Percentiles rank a stretch among this genome's conserved stretches.
Evolutionary conservation across 352 stramenopile species (phyloP).

Genomic region (Saprolegnia diclina): DNA sequence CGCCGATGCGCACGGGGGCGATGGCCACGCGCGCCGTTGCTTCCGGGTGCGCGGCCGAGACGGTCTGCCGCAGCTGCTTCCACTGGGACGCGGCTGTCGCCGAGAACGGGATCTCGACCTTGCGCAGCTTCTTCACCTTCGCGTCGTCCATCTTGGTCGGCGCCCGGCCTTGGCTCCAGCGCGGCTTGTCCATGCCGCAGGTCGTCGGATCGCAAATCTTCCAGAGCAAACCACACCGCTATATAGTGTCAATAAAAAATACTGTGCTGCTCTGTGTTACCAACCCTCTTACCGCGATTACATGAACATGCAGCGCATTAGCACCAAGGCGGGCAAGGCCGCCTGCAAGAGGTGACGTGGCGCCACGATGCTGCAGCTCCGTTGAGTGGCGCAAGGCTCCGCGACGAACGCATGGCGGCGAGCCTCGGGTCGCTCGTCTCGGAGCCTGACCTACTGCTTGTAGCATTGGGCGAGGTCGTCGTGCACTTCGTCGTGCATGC

Average conservation of each 20-base stretch:
- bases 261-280: background rate
- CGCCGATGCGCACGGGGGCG: slow-evolving; percentile 46
- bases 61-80: slow-evolving; percentile 60
- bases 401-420: too few relatives aligned
- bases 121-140: background rate
- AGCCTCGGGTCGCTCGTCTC: too few relatives aligned
- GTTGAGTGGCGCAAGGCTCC: too few relatives aligned
- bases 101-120: background rate
- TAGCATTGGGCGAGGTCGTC: too few relatives aligned
- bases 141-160: background rate
- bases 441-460: too few relatives aligned
- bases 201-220: slow-evolving; percentile 7
- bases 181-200: background rate
- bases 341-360: too few relatives aligned
- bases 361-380: too few relatives aligned
- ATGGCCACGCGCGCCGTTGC: slow-evolving; percentile 30
- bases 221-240: background rate
- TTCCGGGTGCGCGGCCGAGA: slow-evolving; percentile 50
- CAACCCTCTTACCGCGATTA: too few relatives aligned
- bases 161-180: background rate
- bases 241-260: background rate
- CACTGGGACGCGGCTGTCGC: slow-evolving; percentile 38
- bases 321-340: too few relatives aligned
- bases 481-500: too few relatives aligned
- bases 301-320: too few relatives aligned